Conservation (phyloP, 148 eudicot genomes). For the Heliamphora exappendiculata region DNA sequence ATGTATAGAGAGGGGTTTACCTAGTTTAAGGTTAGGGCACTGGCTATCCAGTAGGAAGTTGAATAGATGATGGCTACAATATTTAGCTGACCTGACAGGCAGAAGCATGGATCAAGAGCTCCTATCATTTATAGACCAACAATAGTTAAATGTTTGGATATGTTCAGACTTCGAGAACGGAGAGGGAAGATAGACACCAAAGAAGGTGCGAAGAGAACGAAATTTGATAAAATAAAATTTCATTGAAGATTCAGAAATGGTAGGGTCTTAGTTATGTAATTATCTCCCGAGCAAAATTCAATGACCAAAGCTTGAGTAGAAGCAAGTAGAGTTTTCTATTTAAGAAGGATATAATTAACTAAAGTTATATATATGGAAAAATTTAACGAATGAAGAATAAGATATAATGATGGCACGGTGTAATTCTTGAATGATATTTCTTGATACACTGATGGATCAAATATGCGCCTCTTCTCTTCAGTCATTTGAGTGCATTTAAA, state of each 20-base stretch:
- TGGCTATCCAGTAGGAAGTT: no score
- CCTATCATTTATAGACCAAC: background rate
- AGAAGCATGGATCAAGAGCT: no score
- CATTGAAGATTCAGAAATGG: background rate
- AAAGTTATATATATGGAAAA: background rate
- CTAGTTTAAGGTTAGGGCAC: no score
- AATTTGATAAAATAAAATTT: background rate
- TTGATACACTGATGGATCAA: background rate
- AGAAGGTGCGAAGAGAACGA: no score
- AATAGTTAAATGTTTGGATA: background rate
- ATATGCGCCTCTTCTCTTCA: background rate
- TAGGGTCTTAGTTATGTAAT: background rate
- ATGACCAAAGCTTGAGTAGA: background rate
- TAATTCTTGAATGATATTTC: background rate
- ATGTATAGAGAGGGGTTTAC: no score
- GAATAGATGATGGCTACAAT: no score
- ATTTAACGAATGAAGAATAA: background rate
- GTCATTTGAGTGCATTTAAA: background rate
- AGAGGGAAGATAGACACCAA: background rate
- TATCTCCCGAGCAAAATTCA: background rate
- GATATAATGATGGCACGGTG: background rate
- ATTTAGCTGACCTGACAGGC: no score
- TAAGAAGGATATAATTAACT: background rate
- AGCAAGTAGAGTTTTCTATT: background rate
- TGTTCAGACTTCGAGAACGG: background rate